These are phyloP conservation scores for Tulasnella sp. DNA, from an alignment of 768 basidiomycete species.

Conservation along the genomic window DNA sequence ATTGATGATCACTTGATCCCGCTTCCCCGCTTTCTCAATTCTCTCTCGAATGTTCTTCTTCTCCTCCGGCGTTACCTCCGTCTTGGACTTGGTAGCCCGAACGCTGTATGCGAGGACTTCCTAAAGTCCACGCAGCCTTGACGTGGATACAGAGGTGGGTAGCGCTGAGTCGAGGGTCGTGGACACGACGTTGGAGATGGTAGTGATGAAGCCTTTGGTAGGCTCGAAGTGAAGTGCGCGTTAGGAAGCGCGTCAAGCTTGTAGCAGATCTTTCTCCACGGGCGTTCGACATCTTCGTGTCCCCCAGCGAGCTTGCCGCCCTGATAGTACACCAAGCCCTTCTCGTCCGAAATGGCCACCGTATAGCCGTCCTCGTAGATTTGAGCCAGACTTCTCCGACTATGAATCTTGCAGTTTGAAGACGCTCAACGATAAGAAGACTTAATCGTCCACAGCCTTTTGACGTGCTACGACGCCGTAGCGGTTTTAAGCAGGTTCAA, in stretches of 20 bases:
- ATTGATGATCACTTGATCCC: constrained; percentile 52
- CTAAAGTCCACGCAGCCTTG: constrained; percentile 84
- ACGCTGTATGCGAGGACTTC: constrained; percentile 62
- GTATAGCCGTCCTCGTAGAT: constrained; percentile 92
- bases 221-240: constrained; percentile 86
- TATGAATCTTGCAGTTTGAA: constrained; percentile 85
- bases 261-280: constrained; percentile 76
- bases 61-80: constrained; percentile 76
- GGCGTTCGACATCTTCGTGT: constrained; percentile 70
- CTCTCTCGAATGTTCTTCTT: constrained; percentile 51
- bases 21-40: constrained; percentile 34
- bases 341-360: constrained; percentile 41
- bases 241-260: constrained; percentile 93
- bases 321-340: constrained; percentile 49
- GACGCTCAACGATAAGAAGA: constrained; percentile 81
- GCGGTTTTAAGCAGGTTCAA: constrained; percentile 29
- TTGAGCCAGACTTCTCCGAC: constrained; percentile 83
- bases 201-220: constrained; percentile 75
- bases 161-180: constrained; percentile 82
- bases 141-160: constrained; percentile 62
- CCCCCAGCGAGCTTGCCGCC: constrained; percentile 83
- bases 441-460: constrained; percentile 59
- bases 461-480: constrained; percentile 92
- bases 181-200: constrained; percentile 69
- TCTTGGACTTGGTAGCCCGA: constrained; percentile 46